Evolutionary conservation across 352 stramenopile genomes (phyloP).

Genomic region (Phytopythium helicoides): DNA sequence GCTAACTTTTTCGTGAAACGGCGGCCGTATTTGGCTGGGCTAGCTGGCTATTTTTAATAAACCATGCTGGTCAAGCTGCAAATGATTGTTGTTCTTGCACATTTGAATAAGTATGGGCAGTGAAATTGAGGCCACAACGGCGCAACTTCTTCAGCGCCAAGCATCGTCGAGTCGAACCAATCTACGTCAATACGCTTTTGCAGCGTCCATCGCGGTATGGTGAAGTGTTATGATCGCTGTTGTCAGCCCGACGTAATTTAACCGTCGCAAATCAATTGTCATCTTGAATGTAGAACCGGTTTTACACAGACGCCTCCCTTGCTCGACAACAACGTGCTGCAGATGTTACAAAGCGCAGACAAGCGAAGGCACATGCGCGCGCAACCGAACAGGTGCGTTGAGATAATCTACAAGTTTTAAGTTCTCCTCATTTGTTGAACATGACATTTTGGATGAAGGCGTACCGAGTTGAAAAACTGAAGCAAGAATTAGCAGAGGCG

Average conservation of each 20-base stretch:
- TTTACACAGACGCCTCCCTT: slow-evolving; percentile 74
- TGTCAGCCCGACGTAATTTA: background rate
- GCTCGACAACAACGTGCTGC: slow-evolving; percentile 47
- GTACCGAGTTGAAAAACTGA: slow-evolving; percentile 36
- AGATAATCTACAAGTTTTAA: background rate
- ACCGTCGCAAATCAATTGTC: no score
- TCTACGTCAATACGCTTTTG: slow-evolving; percentile 27
- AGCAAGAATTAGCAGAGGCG: slow-evolving; percentile 47
- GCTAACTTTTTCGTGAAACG: slow-evolving; percentile 15
- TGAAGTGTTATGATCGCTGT: slow-evolving; percentile 2
- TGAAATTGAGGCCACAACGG: slow-evolving; percentile 22
- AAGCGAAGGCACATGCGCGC: slow-evolving; percentile 48
- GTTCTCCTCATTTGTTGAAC: background rate
- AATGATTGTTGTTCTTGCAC: background rate
- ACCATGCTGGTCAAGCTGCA: no score
- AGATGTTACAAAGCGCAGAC: slow-evolving; percentile 52
- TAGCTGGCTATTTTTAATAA: slow-evolving; percentile 1
- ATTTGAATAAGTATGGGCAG: slow-evolving; percentile 18
- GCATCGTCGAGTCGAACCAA: slow-evolving; percentile 29
- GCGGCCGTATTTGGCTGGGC: background rate
- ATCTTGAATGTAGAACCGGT: slow-evolving; percentile 41
- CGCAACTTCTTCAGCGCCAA: slow-evolving; percentile 35
- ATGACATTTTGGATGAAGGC: slow-evolving; percentile 18
- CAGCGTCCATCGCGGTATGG: slow-evolving; percentile 30
- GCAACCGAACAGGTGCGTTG: slow-evolving; percentile 43